Conservation (phyloP, 805 yeast genomes). For the Myxozyma vanderwaltii region DNA sequence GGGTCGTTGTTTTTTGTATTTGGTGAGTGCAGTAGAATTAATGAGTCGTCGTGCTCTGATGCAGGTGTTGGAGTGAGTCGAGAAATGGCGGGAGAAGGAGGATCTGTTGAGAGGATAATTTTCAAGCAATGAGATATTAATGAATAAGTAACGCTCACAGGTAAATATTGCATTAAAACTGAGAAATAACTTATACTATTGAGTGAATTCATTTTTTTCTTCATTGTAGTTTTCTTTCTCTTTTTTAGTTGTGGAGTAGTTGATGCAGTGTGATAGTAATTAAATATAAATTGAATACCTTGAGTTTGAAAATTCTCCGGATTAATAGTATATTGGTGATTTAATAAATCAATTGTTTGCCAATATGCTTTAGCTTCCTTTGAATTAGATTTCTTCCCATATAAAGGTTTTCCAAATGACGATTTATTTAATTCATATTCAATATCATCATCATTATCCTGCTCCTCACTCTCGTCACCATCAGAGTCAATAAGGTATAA, state of each 20-base stretch:
- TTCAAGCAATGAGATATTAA: neutral
- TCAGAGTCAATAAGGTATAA: neutral
- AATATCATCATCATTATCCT: neutral
- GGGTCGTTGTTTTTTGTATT: neutral
- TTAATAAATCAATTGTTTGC: neutral
- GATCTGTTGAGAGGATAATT: neutral
- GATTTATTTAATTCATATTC: neutral
- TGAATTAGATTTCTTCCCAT: neutral
- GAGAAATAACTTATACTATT: neutral
- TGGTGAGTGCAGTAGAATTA: neutral
- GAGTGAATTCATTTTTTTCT: neutral
- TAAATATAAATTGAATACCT: neutral
- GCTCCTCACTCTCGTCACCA: neutral
- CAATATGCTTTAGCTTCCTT: neutral
- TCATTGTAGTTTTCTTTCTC: neutral
- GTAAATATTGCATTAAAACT: constrained; percentile 2
- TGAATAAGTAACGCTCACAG: neutral
- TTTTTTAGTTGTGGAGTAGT: neutral
- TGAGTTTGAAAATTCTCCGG: neutral
- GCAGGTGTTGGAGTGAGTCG: too few relatives aligned
- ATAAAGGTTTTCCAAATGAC: constrained; percentile 3
- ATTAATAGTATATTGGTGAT: neutral
- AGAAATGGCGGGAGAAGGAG: neutral
- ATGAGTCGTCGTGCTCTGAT: neutral
- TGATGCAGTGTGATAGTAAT: neutral